Evolutionary conservation across 1,139 yeast species (phyloP), one percentile per base, ranked within the genome.

Genomic region (Debaryomyces nepalensis): DNA sequence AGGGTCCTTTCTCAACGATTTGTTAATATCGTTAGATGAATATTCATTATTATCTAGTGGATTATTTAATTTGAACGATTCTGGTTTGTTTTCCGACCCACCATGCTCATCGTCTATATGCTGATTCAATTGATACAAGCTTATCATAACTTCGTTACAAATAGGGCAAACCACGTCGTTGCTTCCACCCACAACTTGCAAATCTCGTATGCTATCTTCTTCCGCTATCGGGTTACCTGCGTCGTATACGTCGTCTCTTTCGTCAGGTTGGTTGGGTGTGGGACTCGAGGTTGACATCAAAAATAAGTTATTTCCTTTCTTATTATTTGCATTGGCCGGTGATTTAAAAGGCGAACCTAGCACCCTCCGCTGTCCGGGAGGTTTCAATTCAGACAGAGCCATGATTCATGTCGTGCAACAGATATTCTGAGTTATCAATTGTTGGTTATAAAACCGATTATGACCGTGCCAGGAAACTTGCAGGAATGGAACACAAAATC

Each of bases 21-120:
- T 54, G 34, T 54, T 57, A 11, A 59, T 47, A 33, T 57, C 62
- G 16, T 48, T 51, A 31, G 49, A 51, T 10, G 55, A 47, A 20
- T 54, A 54, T n/a, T 59, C 59, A 31, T 52, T 55, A 40, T 49
- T 47, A 23, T 27, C 31, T 16, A 40, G 23, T n/a, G 41, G 15
- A 20, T 47, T 43, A 5, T 45, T 42, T 3, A 52, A 45, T 27
- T 22, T 51, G 42, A 22, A 42, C 11, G 15, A 43, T 41, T 19
- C 42, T 24, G 27, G 36, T 40, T 33, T 23, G 16, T 14, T 11
- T 2, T 31, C 33, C 4, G 33, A 14, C 19, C 10, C 22, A 10
- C 48, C 61, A 59, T 88, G 97, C 4, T 63, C 75, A 45, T 78
- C 87, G 57, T 88, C 96, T 21, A 89, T 65, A 58, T 89, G 96